Percentiles rank a stretch among this genome's conserved stretches.
phyloP scores from a whole-genome alignment of 176 grass and related monocot species.

The Ananas comosus region DNA sequence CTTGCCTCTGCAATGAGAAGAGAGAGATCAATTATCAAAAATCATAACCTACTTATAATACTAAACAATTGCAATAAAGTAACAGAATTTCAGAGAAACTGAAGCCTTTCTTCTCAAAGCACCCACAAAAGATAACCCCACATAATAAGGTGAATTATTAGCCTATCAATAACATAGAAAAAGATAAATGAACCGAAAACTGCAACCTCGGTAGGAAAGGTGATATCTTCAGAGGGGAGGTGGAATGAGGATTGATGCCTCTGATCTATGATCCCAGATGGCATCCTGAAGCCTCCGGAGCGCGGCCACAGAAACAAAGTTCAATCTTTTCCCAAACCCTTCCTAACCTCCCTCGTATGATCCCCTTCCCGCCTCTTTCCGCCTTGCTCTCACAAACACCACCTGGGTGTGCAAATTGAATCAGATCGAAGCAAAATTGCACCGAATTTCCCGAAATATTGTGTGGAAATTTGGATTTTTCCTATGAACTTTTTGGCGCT shows the following conservation, averaged over 20 bases:
- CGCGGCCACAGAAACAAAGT: constrained; percentile 21
- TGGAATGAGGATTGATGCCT: constrained; percentile 35
- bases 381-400: not conserved
- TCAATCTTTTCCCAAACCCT: not conserved
- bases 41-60: not conserved
- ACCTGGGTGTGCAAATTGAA: constrained; percentile 17
- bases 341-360: not conserved
- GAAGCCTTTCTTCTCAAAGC: not conserved
- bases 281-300: constrained; percentile 51
- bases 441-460: not conserved
- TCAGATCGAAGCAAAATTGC: constrained; percentile 27
- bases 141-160: not conserved
- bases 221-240: constrained; percentile 47
- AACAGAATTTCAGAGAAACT: constrained; percentile 26
- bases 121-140: not conserved
- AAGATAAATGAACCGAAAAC: constrained; percentile 1
- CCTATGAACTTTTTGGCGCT: no score
- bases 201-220: constrained; percentile 58
- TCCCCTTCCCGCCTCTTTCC: not conserved
- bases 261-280: constrained; percentile 63
- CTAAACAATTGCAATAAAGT: not conserved
- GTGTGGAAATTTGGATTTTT: not conserved
- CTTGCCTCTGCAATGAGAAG: constrained; percentile 52
- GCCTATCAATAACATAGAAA: constrained; percentile 13
- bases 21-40: not conserved